Evolutionary conservation across 2,329 filamentous ascomycete genomes (phyloP).

Genomic region (Penicillium sp.): DNA sequence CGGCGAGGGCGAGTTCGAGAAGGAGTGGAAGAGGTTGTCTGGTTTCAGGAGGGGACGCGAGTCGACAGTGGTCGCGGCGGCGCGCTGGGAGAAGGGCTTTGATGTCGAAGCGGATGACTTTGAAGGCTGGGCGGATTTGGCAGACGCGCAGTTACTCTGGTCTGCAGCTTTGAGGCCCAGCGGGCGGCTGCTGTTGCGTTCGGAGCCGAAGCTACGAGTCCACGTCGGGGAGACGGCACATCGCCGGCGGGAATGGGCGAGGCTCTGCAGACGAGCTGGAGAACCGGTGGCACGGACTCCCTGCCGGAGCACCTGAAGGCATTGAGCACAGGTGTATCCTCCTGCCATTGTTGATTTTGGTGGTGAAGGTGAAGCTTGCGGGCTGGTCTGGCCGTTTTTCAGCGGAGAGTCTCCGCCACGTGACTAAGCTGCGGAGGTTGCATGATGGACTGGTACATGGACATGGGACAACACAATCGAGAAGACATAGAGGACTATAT

Average conservation of each 20-base stretch:
- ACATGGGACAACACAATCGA: not conserved
- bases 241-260: conserved; percentile 29
- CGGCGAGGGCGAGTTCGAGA: conserved; percentile 83
- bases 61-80: conserved; percentile 32
- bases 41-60: conserved; percentile 57
- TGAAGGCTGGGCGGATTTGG: conserved; percentile 5
- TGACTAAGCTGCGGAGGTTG: conserved; percentile 13
- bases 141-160: conserved; percentile 17
- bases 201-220: conserved; percentile 33
- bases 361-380: conserved; percentile 12
- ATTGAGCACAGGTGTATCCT: conserved; percentile 45
- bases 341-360: conserved; percentile 37
- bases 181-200: conserved; percentile 28
- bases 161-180: conserved; percentile 22
- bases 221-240: conserved; percentile 28
- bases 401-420: conserved; percentile 14
- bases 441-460: not conserved
- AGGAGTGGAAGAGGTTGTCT: conserved; percentile 91
- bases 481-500: not conserved
- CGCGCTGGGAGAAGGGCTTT: conserved; percentile 26
- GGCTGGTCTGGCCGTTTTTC: conserved; percentile 17
- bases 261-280: conserved; percentile 26
- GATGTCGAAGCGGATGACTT: conserved; percentile 17
- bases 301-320: conserved; percentile 39
- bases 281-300: conserved; percentile 28